Evolutionary conservation across 306 rosid species (phyloP), one percentile per base, ranked within the genome.

Genomic region (Vigna unguiculata): DNA sequence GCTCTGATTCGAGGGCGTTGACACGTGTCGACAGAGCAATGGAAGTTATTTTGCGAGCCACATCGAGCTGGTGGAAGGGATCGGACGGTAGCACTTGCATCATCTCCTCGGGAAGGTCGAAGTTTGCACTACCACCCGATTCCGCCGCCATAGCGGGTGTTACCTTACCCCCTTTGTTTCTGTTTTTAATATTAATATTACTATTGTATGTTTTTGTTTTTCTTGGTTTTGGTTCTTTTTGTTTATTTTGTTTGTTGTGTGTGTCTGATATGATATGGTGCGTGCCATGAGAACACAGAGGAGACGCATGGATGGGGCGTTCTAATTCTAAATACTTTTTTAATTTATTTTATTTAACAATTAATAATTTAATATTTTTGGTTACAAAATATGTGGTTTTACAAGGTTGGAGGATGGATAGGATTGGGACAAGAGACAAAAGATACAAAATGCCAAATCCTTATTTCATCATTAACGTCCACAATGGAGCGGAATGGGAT

Each of bases 11-110:
- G 49, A 95, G 86, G 10, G 84, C 75, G 11, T 86, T 88, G 86
- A 95, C 93, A 83, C 99, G 99, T 45, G 96, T 87, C 77, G 97
- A 68, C 48, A 95, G 85, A 1, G 97, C 97, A 71, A 95, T 87
- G 84, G 97, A 95, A 0, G 93, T 90, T 86, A 95, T 92, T 75
- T 87, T 95, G 83, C 97, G 99, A 48, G 99, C 99, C 82, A 95
- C 93, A 16, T 95, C 97, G 40, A 95, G 97, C 67, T 89, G 97
- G 58, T 92, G 96, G 81, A 95, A 95, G 20, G 97, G 99, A 92
- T 95, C 97, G 1, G 93, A 85, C 77, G 99, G 97, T 64, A 95
- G 86, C 5, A 90, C 83, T 66, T 73, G 80, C 71, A 90, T 75
- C 6, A 95, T 74, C 34, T 89, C 97, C 49, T 87, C 92, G 86